Conservation (phyloP, 345 rosid species). For the Dimocarpus longan region DNA sequence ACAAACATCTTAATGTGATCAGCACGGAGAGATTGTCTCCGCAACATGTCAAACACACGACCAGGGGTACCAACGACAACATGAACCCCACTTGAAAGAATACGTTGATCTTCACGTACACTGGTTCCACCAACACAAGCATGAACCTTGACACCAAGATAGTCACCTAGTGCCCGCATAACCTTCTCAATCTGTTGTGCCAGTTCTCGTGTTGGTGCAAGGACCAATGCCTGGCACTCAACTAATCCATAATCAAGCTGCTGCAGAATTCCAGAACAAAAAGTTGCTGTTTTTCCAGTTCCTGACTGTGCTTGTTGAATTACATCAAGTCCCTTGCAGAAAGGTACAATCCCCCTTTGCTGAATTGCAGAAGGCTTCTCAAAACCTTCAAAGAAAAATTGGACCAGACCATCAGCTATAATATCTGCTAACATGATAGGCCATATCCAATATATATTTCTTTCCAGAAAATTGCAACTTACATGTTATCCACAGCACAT, state of each 20-base stretch:
- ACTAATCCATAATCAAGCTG: constrained; percentile 65
- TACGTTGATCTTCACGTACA: constrained; percentile 81
- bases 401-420: constrained; percentile 1
- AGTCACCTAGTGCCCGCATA: constrained; percentile 84
- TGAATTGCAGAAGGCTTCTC: constrained; percentile 92
- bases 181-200: constrained; percentile 88
- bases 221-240: constrained; percentile 74
- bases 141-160: constrained; percentile 79
- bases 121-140: constrained; percentile 90
- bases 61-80: constrained; percentile 88
- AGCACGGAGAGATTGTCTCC: constrained; percentile 74
- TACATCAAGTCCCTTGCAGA: constrained; percentile 78
- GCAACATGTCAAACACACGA: constrained; percentile 82
- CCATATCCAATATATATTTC: not conserved
- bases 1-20: constrained; percentile 72
- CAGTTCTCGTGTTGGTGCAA: constrained; percentile 78
- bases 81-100: constrained; percentile 75
- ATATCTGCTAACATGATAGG: not conserved
- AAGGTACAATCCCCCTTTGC: constrained; percentile 81
- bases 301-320: constrained; percentile 84
- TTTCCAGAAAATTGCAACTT: not conserved
- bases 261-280: constrained; percentile 78
- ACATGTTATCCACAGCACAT: not conserved
- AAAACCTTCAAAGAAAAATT: constrained; percentile 43
- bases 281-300: constrained; percentile 80